Evolutionary conservation across 2,329 filamentous ascomycete species (phyloP).

Genomic region (Ophiostoma australiae): DNA sequence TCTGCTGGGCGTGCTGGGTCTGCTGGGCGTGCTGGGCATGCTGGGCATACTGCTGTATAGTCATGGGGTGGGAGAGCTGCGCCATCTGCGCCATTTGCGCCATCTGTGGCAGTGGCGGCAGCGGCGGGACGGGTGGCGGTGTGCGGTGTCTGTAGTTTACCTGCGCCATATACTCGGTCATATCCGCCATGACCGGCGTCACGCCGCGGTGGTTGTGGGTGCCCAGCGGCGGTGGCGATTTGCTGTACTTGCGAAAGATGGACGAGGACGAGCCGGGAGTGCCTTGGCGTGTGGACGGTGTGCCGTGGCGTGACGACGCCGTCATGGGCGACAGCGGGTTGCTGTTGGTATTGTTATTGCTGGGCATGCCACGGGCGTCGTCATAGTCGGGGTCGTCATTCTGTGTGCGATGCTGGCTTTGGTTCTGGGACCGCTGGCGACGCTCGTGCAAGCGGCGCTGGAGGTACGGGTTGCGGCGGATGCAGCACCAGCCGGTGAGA

Average conservation of each 20-base stretch:
- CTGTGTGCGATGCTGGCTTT: background rate
- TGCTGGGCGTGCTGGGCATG: background rate
- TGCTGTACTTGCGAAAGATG: background rate
- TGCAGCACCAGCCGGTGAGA: conserved; percentile 46
- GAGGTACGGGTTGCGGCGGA: conserved; percentile 12
- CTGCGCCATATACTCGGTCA: conserved; percentile 17
- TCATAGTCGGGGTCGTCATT: background rate
- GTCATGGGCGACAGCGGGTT: conserved; percentile 15
- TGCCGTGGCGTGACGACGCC: conserved; percentile 1
- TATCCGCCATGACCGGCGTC: conserved; percentile 9
- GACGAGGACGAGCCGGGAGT: conserved; percentile 1
- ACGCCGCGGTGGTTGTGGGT: background rate
- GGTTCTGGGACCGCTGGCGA: background rate
- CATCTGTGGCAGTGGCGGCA: background rate
- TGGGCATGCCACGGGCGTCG: background rate
- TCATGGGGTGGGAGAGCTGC: conserved; percentile 10
- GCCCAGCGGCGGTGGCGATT: background rate
- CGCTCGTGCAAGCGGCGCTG: background rate
- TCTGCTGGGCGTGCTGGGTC: too few relatives aligned
- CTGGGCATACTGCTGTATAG: background rate
- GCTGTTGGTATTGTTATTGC: background rate
- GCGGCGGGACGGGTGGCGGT: conserved; percentile 6
- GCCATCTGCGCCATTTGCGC: background rate
- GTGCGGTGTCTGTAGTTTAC: conserved; percentile 18
- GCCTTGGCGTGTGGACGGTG: background rate